A percentile compares a stretch with the other conserved stretches of the same genome.
These are phyloP conservation scores for Tribonema minus DNA, from an alignment of 108 stramenopile genomes.

Conservation along the genomic window DNA sequence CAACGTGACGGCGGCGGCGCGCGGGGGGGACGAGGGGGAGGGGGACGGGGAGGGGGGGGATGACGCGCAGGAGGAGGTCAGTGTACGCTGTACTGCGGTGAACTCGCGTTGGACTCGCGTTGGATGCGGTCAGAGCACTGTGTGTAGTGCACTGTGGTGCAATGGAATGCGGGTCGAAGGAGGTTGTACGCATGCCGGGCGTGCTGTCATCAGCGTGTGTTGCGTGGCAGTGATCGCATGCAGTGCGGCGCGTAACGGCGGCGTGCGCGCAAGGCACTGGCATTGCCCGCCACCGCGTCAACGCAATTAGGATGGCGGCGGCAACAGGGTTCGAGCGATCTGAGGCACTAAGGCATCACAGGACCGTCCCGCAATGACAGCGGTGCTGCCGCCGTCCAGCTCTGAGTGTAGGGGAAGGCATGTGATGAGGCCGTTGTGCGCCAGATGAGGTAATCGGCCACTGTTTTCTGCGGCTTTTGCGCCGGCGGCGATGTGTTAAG, in stretches of 20 bases:
- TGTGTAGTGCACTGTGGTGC: background rate
- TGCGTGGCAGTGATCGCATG: background rate
- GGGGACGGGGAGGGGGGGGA: background rate
- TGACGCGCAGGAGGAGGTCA: background rate
- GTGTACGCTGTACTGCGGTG: too few species aligned
- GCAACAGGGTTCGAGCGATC: background rate
- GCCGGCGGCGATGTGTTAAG: too few species aligned
- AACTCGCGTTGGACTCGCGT: too few species aligned
- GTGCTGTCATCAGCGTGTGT: too few species aligned
- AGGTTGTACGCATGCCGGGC: too few species aligned
- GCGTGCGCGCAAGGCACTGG: background rate
- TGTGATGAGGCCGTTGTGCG: too few species aligned
- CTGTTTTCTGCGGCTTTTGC: too few species aligned
- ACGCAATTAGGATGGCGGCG: background rate
- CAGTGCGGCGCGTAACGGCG: background rate
- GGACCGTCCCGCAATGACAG: too few species aligned
- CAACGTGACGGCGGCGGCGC: constrained; percentile 18
- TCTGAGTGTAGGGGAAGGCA: too few species aligned
- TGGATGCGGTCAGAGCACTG: constrained; percentile 14
- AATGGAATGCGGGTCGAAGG: background rate
- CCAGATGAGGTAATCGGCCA: too few species aligned
- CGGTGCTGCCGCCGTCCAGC: too few species aligned
- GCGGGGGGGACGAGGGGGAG: background rate
- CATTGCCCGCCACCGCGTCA: background rate
- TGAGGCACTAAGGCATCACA: too few species aligned